Base-by-base conservation (phyloP, 257 asterid species). In the Gentiana dahurica region DNA sequence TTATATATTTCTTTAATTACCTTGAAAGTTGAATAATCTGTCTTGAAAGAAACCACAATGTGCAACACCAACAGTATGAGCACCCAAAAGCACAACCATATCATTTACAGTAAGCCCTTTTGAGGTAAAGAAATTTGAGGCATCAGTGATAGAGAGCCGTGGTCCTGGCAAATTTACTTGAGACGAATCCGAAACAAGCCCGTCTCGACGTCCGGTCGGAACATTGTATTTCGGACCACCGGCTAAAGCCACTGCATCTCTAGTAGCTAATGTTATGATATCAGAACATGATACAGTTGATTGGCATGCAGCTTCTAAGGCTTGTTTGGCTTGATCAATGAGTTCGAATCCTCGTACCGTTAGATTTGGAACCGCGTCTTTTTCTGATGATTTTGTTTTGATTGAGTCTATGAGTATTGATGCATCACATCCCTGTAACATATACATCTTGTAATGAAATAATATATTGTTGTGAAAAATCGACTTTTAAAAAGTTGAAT, bases 71-170 rank as follows among this genome's bases (percentile, higher is more conserved):
- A 82, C 78, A 0, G 89, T 82, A 69, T 82, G 95, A 0, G 82
- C 92, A n/a, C 92, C 93, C 51, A 85, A 70, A 61, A 85, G 91
- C 33, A 68, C 65, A 12, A 79, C 69, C 94, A 85, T 81, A 60
- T 85, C 82, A 0, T n/a, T 67, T 51, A 69, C 24, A 37, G 44
- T 37, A 11, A 85, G 78, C 1, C 77, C 77, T 65, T 81, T 79
- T 5, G 35, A 41, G 3, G 71, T 58, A 53, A 85, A 85, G 0
- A 73, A 62, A 54, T 62, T 62, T 51, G 71, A 62, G 12, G 79
- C 70, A 54, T 69, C 58, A 0, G 68, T 39, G 13, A 80, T 80
- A 0, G 91, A 71, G 13, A 74, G 36, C 0, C 76, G 60, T 24
- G 95, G 86, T 48, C 62, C 8, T 1, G 91, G 88, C 47, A 85